A percentile compares a stretch with the other conserved stretches of the same genome.
phyloP scores from a whole-genome alignment of 208 protist species.

The Tritrichomonas foetus region DNA sequence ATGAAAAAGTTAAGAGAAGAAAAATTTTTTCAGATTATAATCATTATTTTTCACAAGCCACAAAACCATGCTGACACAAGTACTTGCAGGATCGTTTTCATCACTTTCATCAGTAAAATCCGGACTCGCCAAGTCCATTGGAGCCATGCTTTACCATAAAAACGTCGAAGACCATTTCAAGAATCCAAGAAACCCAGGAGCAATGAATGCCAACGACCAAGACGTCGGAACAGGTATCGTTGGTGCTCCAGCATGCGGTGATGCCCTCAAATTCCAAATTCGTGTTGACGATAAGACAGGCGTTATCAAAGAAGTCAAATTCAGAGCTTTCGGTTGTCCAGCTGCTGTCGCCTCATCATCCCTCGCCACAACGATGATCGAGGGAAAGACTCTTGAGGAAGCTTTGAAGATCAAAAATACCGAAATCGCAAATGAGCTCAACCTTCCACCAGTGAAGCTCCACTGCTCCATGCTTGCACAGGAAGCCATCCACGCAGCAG shows the following conservation, averaged over 20 bases:
- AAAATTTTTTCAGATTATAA: too few species aligned
- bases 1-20: too few species aligned
- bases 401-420: conserved; percentile 89
- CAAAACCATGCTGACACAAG: too few species aligned
- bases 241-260: conserved; percentile 93
- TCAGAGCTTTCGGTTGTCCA: conserved; percentile 95
- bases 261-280: conserved; percentile 83
- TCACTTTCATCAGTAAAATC: too few species aligned
- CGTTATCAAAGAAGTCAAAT: conserved; percentile 57
- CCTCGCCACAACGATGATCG: conserved; percentile 89
- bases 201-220: conserved; percentile 79
- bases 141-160: conserved; percentile 70
- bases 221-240: conserved; percentile 95
- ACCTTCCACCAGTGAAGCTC: conserved; percentile 97
- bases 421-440: conserved; percentile 92
- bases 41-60: too few species aligned
- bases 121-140: not conserved
- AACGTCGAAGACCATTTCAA: conserved; percentile 97
- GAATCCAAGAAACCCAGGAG: conserved; percentile 93
- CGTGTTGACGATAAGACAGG: conserved; percentile 60
- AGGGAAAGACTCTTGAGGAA: conserved; percentile 91
- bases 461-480: conserved; percentile 95
- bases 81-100: too few species aligned
- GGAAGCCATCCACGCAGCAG: conserved; percentile 93
- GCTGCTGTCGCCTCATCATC: conserved; percentile 78